Percentiles rank a stretch among this genome's conserved stretches.
phyloP scores from a whole-genome alignment of 176 grass and related monocot species.

The Aegilops umbellulata region DNA sequence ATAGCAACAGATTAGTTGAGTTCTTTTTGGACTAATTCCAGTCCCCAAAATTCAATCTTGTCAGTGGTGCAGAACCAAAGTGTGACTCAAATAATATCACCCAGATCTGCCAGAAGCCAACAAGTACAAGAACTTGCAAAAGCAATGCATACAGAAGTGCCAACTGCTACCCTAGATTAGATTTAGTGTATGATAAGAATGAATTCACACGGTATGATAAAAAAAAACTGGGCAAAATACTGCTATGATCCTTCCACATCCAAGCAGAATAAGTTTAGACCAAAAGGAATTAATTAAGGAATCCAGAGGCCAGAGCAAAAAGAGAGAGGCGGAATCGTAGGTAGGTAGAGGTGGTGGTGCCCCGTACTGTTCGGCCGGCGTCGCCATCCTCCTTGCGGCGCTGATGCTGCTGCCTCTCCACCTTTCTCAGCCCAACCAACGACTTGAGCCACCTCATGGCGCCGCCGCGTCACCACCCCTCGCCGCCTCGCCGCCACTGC shows the following conservation, averaged over 20 bases:
- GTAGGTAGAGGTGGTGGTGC: not conserved
- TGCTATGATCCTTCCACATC: not conserved
- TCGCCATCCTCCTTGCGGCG: conserved; percentile 45
- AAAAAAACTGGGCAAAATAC: not conserved
- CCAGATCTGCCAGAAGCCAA: conserved; percentile 15
- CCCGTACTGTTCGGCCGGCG: conserved; percentile 23
- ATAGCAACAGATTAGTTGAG: not conserved
- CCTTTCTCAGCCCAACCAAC: conserved; percentile 68
- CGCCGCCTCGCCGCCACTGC: not conserved
- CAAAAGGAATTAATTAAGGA: not conserved
- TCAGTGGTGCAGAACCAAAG: not conserved
- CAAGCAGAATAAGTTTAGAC: not conserved
- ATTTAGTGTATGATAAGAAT: not conserved
- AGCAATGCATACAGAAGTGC: not conserved
- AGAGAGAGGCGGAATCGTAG: not conserved
- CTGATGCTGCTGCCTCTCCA: conserved; percentile 49
- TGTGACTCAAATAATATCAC: not conserved
- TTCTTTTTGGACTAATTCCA: not conserved
- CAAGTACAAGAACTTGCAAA: not conserved
- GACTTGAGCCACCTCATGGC: conserved; percentile 80
- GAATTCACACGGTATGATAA: not conserved
- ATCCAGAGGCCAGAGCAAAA: not conserved
- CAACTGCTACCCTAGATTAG: not conserved
- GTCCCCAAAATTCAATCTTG: not conserved
- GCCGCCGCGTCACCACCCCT: conserved; percentile 8